Evolutionary conservation across 129 eudicot species (phyloP), one percentile per base, ranked within the genome.

Genomic region (Saussurea involucrata): DNA sequence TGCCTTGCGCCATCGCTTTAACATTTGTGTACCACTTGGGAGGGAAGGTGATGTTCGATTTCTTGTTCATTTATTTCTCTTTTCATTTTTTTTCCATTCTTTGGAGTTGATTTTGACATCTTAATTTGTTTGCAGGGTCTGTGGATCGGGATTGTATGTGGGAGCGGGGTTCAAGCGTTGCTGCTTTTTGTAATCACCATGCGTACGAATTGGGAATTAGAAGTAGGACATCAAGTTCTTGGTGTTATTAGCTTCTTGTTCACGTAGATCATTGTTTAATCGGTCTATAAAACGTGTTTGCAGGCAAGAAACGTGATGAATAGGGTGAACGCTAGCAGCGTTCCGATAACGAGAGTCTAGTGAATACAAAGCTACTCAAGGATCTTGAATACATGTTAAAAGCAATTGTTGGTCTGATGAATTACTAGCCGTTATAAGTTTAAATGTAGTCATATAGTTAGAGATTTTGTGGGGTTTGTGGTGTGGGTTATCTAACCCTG

Each of bases 101-200:
- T 29, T 0, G 9, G 37, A 11, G 44, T 40, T 76, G 44, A 70
- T 37, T 69, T 61, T 65, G 49, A 1, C 6, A 20, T 10, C 11
- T 24, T n/a, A n/a, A n/a, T n/a, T 10, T 53, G 13, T 71, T 57
- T 37, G 61, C 53, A 86, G 90, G 90, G 90, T 9, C 46, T 86
- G 22, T 83, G 87, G 87, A 76, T 73, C 6, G 90, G 90, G 74
- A 86, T 83, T 29, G 69, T 83, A 1, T 69, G 83, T 20, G 90
- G 85, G 58, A 86, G 89, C 9, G 83, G 83, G 12, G 73, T 70
- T 63, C 85, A 86, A 36, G 82, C 80, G 11, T 4, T 65, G 27
- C 17, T 77, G 75, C 80, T 84, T 34, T 46, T 87, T 44, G 71
- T 61, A 9, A 71, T 81, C 57, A 83, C 76, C 4, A n/a, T 17